Percentiles rank a stretch among this genome's conserved stretches.
These are phyloP conservation scores for Botrytis paeoniae DNA, from an alignment of 2,329 filamentous ascomycete genomes.

Conservation along the genomic window DNA sequence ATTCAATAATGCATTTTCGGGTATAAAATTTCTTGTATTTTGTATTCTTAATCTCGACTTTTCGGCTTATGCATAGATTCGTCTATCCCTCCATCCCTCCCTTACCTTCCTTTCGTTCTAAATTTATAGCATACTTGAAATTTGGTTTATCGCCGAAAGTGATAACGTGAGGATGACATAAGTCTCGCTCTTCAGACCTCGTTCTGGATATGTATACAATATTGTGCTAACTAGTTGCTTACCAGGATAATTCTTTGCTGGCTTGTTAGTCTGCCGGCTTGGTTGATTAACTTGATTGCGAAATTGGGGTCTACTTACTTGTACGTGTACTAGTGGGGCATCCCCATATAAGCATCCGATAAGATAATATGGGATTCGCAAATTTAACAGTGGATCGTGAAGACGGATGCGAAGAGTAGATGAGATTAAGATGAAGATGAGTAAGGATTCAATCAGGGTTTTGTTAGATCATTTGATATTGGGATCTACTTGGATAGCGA, in stretches of 20 bases:
- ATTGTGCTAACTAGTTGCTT: background rate
- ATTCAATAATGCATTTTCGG: background rate
- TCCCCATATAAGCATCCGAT: background rate
- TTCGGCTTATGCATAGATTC: background rate
- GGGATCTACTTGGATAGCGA: background rate
- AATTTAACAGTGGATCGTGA: background rate
- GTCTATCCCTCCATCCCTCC: background rate
- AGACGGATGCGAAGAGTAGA: background rate
- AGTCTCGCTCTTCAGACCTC: background rate
- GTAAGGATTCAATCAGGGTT: background rate
- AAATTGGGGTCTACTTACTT: background rate
- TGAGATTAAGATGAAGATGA: background rate
- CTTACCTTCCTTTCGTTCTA: background rate
- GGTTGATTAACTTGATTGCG: background rate
- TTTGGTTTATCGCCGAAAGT: background rate
- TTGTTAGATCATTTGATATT: background rate
- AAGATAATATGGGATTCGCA: background rate
- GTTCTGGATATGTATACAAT: background rate
- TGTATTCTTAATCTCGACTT: background rate
- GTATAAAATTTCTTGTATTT: background rate
- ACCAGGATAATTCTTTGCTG: background rate
- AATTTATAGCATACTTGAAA: background rate
- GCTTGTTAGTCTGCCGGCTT: background rate
- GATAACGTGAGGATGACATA: background rate
- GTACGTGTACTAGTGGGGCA: background rate